Evolutionary conservation across 164 flowering plant genomes (phyloP).

Genomic region (Stephania yunnanensis): DNA sequence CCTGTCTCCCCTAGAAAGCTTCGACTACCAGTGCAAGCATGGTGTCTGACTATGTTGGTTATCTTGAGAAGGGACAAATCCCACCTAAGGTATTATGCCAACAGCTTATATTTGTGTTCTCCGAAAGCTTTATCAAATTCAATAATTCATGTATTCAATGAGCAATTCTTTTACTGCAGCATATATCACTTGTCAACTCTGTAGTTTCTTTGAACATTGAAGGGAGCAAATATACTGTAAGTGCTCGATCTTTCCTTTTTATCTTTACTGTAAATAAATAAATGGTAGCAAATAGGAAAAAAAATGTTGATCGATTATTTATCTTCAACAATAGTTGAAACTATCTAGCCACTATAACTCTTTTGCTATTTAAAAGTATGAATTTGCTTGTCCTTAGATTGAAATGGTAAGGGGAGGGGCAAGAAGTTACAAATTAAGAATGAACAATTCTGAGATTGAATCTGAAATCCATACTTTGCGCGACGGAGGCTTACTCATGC

Average conservation of each 20-base stretch:
- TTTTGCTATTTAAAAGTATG: constrained; percentile 10
- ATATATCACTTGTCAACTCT: constrained; percentile 88
- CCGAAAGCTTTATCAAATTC: constrained; percentile 3
- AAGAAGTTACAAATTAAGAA: constrained; percentile 76
- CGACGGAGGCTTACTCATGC: constrained; percentile 98
- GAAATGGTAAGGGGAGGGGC: constrained; percentile 92
- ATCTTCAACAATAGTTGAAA: background rate
- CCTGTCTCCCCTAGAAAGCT: constrained; percentile 63
- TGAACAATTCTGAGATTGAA: constrained; percentile 90
- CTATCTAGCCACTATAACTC: background rate
- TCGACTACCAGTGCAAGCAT: constrained; percentile 87
- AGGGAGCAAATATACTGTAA: constrained; percentile 97
- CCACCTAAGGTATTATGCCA: constrained; percentile 80
- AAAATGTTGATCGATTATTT: background rate
- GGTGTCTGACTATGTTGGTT: constrained; percentile 96
- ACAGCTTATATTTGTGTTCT: background rate
- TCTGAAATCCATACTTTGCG: constrained; percentile 96
- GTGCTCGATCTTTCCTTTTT: constrained; percentile 8
- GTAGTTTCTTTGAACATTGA: constrained; percentile 92
- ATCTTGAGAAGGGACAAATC: constrained; percentile 98
- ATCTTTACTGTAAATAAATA: background rate
- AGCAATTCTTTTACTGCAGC: constrained; percentile 45
- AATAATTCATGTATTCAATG: constrained; percentile 6
- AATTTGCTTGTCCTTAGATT: constrained; percentile 42
- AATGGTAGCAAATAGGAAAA: too few species aligned